Base-by-base conservation (phyloP, 2,329 filamentous ascomycete genomes). In the Claviceps sp. region DNA sequence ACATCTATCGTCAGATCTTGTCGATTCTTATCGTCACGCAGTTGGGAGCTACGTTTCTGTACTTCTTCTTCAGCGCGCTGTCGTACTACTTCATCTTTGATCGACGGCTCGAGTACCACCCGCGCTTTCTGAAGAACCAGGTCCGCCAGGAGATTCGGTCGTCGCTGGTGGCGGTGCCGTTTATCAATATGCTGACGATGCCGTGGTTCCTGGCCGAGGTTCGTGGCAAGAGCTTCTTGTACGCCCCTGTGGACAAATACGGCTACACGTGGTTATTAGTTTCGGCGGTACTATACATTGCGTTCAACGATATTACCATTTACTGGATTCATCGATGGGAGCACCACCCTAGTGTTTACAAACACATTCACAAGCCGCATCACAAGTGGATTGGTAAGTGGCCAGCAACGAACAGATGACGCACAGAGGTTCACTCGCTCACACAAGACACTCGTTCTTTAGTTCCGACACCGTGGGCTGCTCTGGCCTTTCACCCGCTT, bases 391-490 rank as follows among this genome's bases (percentile, higher is more conserved):
- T 97, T 70, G 19, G 48, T 50, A 8, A 38, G 48, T 50, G n/a
- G 3, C 17, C 16, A 7, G 39, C 7, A 26, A 7, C 24, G 24
- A 26, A 1, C 24, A 7, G 24, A 26, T 26, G 24, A 26, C 24
- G 24, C 26, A 10, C 8, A 30, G 8, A 30, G 3, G 4, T 30
- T 30, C 26, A 11, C 4, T 30, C 8, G 8, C 26, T 30, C 26
- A 30, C 26, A 30, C 26, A 30, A 10, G 3, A 11, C 1, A 30
- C 26, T 10, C 26, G 8, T 30, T 30, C 26, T 30, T 1, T 14
- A 50, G 94, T 96, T 88, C 91, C 91, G 3, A 95, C 89, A 3
- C 91, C 91, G 0, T 96, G 81, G 67, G 90, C 91, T 43, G 89
- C 85, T 60, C 87, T 95, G 65, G 91, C 91, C 53, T 97, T 97